Base-by-base conservation (phyloP, 768 basidiomycete species). In the Amanita fuliginea region DNA sequence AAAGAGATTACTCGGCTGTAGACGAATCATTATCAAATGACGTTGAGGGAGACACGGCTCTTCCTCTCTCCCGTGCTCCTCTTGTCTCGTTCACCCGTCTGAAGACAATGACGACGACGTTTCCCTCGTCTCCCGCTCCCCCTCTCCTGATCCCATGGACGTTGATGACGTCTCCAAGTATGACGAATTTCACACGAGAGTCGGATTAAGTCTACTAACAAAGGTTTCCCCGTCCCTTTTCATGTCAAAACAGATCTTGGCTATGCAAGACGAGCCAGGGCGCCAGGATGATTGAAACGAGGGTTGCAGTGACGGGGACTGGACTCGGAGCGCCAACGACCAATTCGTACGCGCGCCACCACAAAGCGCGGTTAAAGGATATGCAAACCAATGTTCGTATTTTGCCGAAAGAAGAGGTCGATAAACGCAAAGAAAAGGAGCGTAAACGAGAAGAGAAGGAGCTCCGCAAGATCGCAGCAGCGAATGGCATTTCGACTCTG, bases 271-370 rank as follows among this genome's bases (percentile, higher is more conserved):
- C 72, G 3, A 83, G 64, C 47, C 85, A 88, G 60, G 89, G 91
- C 61, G 77, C 85, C 36, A 77, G 79, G 35, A 83, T 90, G 80
- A 85, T 89, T 41, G 86, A 90, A 62, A 80, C 83, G 0, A 89
- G 87, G 6, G 88, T 90, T 21, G 83, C 87, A 86, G 56, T 78
- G 89, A 26, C 80, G 88, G 9, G 84, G 67, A 36, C 65, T 92
- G 13, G 86, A 89, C 57, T 88, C 88, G 2, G 89, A 91, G 61
- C 75, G 86, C 32, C 84, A 86, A 60, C 78, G 73, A 45, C 85
- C 47, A 91, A 90, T 58, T 89, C 89, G 6, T 90, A 89, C 55
- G 85, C 86, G 0, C 87, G 89, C 59, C 85, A 87, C 57, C 88
- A 89, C 67, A 89, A 85, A 64, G 82, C 82, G 32, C 82, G 89